phyloP scores from a whole-genome alignment of 2,329 filamentous ascomycete genomes.

The Ilyonectria destructans region DNA sequence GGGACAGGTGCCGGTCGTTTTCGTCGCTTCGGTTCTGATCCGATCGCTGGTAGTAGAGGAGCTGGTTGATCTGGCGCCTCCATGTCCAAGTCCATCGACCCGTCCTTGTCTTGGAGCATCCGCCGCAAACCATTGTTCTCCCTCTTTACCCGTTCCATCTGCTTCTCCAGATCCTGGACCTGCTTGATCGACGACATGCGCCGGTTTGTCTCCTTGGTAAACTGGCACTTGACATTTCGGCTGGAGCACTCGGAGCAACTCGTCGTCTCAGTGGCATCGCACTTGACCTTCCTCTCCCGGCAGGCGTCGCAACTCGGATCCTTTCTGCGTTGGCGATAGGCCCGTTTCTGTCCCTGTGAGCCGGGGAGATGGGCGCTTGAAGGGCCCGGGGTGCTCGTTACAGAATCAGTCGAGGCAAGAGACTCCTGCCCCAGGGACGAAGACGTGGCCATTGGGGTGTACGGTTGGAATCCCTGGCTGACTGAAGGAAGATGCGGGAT shows the following conservation, averaged over 20 bases:
- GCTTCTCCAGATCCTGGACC: constrained; percentile 96
- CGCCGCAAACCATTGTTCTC: constrained; percentile 84
- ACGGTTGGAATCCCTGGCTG: constrained; percentile 67
- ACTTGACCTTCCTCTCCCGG: constrained; percentile 88
- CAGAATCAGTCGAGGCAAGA: constrained; percentile 72
- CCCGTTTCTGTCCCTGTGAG: constrained; percentile 87
- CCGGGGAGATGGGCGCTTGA: constrained; percentile 53
- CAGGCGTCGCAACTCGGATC: constrained; percentile 99
- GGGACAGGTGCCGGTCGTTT: constrained; percentile 74
- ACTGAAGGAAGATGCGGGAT: constrained; percentile 67
- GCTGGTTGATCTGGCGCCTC: constrained; percentile 66
- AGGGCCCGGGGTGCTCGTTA: constrained; percentile 68
- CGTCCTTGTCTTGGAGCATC: constrained; percentile 69
- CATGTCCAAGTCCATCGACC: constrained; percentile 66
- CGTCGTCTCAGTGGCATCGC: constrained; percentile 95
- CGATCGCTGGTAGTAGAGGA: constrained; percentile 76
- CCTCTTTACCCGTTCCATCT: constrained; percentile 84
- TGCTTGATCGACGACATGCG: constrained; percentile 99
- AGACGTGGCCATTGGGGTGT: constrained; percentile 66
- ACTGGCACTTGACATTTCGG: constrained; percentile 96
- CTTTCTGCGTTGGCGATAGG: constrained; percentile 94
- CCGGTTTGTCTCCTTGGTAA: constrained; percentile 98
- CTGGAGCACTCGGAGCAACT: constrained; percentile 98
- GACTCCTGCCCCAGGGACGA: constrained; percentile 73
- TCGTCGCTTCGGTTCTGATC: constrained; percentile 76